Percentiles rank a stretch among this genome's conserved stretches.
Conservation (phyloP, 495 filamentous ascomycete genomes). For the Aspergillus leporis region DNA sequence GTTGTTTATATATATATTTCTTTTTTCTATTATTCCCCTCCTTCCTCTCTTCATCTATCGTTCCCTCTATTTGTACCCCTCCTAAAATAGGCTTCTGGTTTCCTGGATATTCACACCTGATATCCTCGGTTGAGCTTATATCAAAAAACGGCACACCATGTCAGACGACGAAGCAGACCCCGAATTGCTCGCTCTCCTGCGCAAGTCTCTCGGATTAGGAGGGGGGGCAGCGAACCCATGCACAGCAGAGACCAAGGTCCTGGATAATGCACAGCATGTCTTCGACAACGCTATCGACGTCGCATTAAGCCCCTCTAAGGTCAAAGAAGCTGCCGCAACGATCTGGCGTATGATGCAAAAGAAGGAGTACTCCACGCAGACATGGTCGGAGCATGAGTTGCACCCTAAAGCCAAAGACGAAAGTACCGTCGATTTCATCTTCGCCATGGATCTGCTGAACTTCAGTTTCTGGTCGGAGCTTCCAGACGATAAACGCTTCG, state of each 20-base stretch:
- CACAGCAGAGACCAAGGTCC: slow-evolving; percentile 70
- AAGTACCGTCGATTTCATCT: slow-evolving; percentile 83
- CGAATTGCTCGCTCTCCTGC: slow-evolving; percentile 84
- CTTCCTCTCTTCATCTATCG: slow-evolving; percentile 3
- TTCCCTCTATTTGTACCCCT: slow-evolving; percentile 2
- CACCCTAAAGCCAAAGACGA: slow-evolving; percentile 81
- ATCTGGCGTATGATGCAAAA: slow-evolving; percentile 81
- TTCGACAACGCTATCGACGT: slow-evolving; percentile 95
- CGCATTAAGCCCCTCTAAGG: slow-evolving; percentile 72
- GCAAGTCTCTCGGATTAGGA: slow-evolving; percentile 70
- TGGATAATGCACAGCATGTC: slow-evolving; percentile 79
- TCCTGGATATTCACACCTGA: no score
- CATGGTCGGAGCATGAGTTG: slow-evolving; percentile 87
- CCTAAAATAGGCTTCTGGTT: not conserved
- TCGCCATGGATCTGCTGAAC: slow-evolving; percentile 94
- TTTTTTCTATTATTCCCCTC: not conserved
- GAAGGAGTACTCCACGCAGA: slow-evolving; percentile 77
- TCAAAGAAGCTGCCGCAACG: slow-evolving; percentile 74
- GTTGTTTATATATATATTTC: not conserved
- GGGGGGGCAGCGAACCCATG: slow-evolving; percentile 52
- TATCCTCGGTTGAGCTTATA: not conserved
- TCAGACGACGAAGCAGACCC: slow-evolving; percentile 88
- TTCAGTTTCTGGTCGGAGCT: slow-evolving; percentile 92
- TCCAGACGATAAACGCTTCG: slow-evolving; percentile 63
- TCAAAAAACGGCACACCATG: slow-evolving; percentile 46